Percentiles rank a stretch among this genome's conserved stretches.
Conservation (phyloP, 306 rosid genomes). For the Cajanus cajan region DNA sequence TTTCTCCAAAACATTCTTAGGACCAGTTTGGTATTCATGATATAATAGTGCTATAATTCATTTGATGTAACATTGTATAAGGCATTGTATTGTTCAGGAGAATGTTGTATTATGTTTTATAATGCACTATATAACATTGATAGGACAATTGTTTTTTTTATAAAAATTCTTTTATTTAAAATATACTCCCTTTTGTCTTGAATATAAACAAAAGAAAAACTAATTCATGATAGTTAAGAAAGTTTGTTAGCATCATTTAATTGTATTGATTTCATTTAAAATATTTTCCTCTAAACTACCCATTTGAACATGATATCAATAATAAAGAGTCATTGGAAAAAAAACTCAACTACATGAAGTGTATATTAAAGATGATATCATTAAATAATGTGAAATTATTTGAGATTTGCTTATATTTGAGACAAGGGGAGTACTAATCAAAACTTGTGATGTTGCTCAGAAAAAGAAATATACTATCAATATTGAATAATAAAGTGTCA, state of each 20-base stretch:
- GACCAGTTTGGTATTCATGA: neutral
- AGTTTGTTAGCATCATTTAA: too few species aligned
- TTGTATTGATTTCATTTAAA: too few species aligned
- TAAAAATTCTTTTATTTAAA: neutral
- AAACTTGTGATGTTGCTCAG: neutral
- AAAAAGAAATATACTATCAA: neutral
- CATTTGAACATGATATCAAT: too few species aligned
- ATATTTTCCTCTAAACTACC: too few species aligned
- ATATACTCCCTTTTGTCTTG: too few species aligned
- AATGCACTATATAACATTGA: neutral
- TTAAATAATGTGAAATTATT: too few species aligned
- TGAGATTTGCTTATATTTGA: too few species aligned
- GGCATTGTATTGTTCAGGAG: neutral
- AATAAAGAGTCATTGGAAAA: too few species aligned
- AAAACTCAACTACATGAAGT: too few species aligned
- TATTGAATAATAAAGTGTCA: neutral
- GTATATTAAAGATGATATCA: too few species aligned
- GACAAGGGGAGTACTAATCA: neutral
- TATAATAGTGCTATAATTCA: neutral
- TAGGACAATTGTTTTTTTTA: neutral
- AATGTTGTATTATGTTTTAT: neutral
- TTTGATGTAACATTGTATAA: neutral
- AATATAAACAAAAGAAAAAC: too few species aligned
- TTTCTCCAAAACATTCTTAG: conserved; percentile 7
- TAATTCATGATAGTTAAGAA: too few species aligned